Percentiles rank a stretch among this genome's conserved stretches.
Evolutionary conservation across 306 rosid species (phyloP).

Genomic region (Acacia confusa): DNA sequence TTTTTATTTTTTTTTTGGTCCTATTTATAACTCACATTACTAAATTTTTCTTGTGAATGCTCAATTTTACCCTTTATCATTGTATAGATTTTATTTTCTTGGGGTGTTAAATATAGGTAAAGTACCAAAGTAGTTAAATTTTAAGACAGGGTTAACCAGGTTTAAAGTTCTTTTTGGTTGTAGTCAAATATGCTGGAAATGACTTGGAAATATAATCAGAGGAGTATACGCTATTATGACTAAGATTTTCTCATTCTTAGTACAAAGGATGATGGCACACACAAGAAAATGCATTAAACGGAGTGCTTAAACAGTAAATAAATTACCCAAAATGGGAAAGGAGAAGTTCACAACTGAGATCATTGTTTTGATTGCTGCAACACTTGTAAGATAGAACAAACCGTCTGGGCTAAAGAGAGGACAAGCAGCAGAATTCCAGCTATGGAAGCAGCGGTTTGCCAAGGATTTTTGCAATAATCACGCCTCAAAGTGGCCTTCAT

Average conservation of each 20-base stretch:
- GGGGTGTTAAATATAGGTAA: too few relatives aligned
- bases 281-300: background rate
- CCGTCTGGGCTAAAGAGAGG: background rate
- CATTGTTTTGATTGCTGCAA: background rate
- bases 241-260: too few relatives aligned
- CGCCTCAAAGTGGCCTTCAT: conserved; percentile 20
- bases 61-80: too few relatives aligned
- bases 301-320: background rate
- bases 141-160: too few relatives aligned
- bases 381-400: conserved; percentile 22
- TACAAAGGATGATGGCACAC: background rate
- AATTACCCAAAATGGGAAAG: background rate
- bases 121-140: too few relatives aligned
- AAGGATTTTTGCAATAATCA: background rate
- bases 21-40: too few relatives aligned
- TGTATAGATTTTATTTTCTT: too few relatives aligned
- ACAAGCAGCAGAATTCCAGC: background rate
- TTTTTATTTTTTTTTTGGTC: too few relatives aligned
- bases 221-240: background rate
- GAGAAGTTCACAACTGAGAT: background rate
- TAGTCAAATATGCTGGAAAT: too few relatives aligned
- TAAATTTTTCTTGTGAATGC: too few relatives aligned
- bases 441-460: background rate
- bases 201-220: too few relatives aligned
- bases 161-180: too few relatives aligned